Base-by-base conservation (phyloP, 1,139 yeast species). In the Casaregolazyma lundiana region DNA sequence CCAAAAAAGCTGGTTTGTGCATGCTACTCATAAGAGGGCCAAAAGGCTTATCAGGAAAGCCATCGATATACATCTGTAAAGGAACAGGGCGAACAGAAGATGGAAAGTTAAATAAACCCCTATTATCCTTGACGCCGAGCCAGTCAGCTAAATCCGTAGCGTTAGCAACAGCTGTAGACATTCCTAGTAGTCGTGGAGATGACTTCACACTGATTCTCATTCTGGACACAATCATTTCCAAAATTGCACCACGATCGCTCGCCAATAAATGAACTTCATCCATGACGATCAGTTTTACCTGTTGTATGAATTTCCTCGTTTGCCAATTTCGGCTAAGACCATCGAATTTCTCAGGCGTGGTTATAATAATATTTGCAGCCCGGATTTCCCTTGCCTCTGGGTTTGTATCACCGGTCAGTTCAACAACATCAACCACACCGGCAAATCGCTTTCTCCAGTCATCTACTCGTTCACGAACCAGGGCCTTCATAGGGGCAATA, bases 281-380 rank as follows among this genome's bases (percentile, higher is more conserved):
- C 97, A 94, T 90, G 35, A 94, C 88, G 20, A 94, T 90, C 51
- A 94, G 71, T 0, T 97, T 87, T 1, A 94, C 84, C 51, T 87
- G 81, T 61, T 89, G 96, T 21, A 92, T 97, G 70, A 90, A 92
- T 58, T 80, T 82, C 65, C 97, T 78, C 0, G 96, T 84, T 63
- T 89, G 95, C 98, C 98, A 94, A 61, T 87, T 89, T 77, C 98
- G 92, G 21, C 96, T 86, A 49, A 94, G 89, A 78, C 98, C 98
- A 70, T 94, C 98, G 64, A 92, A 94, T 66, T 94, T 94, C 69
- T 94, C 98, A 0, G 99, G 98, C 0, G 98, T 94, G 0, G 98
- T 92, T 55, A 94, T 84, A 47, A 94, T 85, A 32, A 94, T 88
- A 55, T 92, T 94, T 0, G 98, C 95, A 46, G 81, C 85, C 46